Base-by-base conservation (phyloP, 1,139 yeast species). In the Petasospora fabianii region DNA sequence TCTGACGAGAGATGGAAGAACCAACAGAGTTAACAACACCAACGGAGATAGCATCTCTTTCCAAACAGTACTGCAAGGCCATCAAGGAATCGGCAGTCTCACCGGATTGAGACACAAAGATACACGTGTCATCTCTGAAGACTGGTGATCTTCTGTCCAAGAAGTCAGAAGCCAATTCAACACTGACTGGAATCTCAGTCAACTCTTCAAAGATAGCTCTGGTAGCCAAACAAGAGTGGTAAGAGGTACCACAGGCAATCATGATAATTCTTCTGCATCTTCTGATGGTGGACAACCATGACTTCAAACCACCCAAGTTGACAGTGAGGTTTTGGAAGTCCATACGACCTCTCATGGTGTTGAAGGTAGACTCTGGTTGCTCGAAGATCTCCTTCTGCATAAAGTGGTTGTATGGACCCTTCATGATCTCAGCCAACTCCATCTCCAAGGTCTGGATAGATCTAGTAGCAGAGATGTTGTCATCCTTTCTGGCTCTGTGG, bases 191-290 rank as follows among this genome's bases (percentile, higher is more conserved):
- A 48, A 92, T 86, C 62, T 90, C 97, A 21, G 97, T 88, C 58
- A 94, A 74, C 62, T 94, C 98, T 66, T 94, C 99, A 61, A 94
- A 90, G 50, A 88, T 83, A 12, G 97, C 84, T 64, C 99, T 80
- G 21, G 96, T 92, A 19, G 98, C 98, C 60, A 94, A 69, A 71
- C 98, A 94, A 16, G 98, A 92, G 66, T 94, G 98, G 61, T 90
- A 94, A 1, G 98, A 92, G 6, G 99, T 94, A 68, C 99, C 99
- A 69, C 99, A 94, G 5, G 98, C 99, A 70, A 94, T 86, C 97
- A 94, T 92, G 46, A 90, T 85, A 58, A 94, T 77, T 66, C 98
- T 80, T 67, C 97, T 81, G 56, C 97, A 88, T 60, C 97, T 80
- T 67, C 97, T 81, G 50, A 94, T 85, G 35, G 95, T 84, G 24